Conservation (phyloP, 257 asterid species). For the Jacaranda mimosifolia region DNA sequence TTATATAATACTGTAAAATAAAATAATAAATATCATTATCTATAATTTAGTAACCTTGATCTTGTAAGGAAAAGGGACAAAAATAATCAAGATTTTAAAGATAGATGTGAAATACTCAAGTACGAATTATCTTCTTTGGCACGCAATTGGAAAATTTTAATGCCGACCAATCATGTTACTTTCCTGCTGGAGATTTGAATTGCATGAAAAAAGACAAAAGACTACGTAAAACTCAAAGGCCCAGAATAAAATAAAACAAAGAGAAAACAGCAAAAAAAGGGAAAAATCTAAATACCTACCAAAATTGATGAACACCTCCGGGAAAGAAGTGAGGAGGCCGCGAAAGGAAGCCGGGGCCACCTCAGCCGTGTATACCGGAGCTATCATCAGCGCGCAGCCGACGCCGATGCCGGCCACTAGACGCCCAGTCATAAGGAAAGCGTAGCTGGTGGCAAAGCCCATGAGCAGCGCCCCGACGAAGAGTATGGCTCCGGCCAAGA, state of each 20-base stretch:
- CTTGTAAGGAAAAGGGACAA: neutral
- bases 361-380: conserved; percentile 96
- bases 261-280: neutral
- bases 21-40: no score
- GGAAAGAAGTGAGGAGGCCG: conserved; percentile 89
- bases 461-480: conserved; percentile 82
- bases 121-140: conserved; percentile 5
- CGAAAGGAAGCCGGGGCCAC: conserved; percentile 89
- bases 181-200: neutral
- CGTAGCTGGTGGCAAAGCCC: conserved; percentile 86
- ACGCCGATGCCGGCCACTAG: conserved; percentile 90
- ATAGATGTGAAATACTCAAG: neutral
- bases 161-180: conserved; percentile 32
- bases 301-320: conserved; percentile 88
- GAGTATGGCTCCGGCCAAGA: conserved; percentile 79
- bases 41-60: no score
- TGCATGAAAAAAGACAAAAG: conserved; percentile 25
- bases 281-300: conserved; percentile 43
- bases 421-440: conserved; percentile 86
- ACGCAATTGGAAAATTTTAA: neutral
- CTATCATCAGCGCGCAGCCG: conserved; percentile 94
- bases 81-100: neutral
- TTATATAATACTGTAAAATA: no score
- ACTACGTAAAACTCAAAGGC: conserved; percentile 15
- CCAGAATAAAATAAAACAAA: neutral